Evolutionary conservation across 352 stramenopile species (phyloP).

Genomic region (Phytophthora melonis): DNA sequence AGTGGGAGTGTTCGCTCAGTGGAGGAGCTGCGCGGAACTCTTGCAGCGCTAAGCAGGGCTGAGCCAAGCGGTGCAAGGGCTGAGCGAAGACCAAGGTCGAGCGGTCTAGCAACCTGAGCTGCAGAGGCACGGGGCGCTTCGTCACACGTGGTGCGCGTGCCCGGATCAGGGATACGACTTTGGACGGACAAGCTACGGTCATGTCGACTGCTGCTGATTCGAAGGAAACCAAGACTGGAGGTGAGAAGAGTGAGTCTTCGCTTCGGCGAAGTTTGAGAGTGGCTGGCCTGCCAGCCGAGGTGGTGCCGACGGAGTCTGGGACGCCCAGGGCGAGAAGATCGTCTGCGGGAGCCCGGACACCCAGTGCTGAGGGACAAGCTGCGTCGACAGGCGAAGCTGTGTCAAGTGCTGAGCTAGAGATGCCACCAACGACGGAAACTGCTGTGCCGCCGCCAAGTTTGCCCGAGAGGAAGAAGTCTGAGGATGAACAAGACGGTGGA

Average conservation of each 20-base stretch:
- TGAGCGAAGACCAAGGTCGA: too few species aligned
- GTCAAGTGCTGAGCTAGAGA: not conserved
- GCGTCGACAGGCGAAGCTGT: not conserved
- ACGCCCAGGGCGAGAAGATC: not conserved
- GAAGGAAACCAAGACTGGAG: not conserved
- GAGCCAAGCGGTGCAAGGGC: too few species aligned
- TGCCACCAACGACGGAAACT: not conserved
- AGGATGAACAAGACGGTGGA: not conserved
- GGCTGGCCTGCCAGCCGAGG: not conserved
- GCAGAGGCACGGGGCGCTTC: too few species aligned
- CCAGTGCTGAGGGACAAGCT: not conserved
- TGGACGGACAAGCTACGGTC: too few species aligned
- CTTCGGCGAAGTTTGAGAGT: conserved; percentile 1
- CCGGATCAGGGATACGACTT: too few species aligned
- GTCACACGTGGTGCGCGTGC: too few species aligned
- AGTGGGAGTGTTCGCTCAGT: too few species aligned
- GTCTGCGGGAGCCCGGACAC: not conserved
- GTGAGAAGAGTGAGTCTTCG: not conserved
- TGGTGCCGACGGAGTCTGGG: not conserved
- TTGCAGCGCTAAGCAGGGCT: too few species aligned
- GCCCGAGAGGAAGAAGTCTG: not conserved
- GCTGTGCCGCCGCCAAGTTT: not conserved
- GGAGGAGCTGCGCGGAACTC: too few species aligned
- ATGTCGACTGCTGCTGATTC: too few species aligned
- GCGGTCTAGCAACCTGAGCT: too few species aligned